A percentile compares a stretch with the other conserved stretches of the same genome.
Evolutionary conservation across 1,284 basidiomycete genomes (phyloP).

Genomic region (Erythrobasidium hasegawianum): DNA sequence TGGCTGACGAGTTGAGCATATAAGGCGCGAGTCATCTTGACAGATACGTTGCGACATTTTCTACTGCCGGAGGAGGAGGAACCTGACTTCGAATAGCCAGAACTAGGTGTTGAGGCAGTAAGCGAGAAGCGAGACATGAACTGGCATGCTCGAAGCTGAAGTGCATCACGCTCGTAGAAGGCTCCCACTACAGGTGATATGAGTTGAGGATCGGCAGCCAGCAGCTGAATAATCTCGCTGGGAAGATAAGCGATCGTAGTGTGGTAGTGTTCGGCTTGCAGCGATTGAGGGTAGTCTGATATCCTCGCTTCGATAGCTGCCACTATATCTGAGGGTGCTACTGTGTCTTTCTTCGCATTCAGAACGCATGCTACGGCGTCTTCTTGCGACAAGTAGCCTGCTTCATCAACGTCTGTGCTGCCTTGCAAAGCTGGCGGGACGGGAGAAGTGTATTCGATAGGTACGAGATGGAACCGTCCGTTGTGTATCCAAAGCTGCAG

Average conservation of each 20-base stretch:
- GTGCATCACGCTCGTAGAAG: slow-evolving; percentile 87
- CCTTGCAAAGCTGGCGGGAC: slow-evolving; percentile 60
- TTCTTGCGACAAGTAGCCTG: slow-evolving; percentile 33
- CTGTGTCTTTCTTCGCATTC: background rate
- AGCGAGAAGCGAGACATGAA: slow-evolving; percentile 77
- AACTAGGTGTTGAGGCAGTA: slow-evolving; percentile 51
- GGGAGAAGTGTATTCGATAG: slow-evolving; percentile 67
- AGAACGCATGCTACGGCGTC: background rate
- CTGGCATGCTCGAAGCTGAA: slow-evolving; percentile 76
- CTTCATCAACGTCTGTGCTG: slow-evolving; percentile 60
- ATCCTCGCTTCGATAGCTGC: slow-evolving; percentile 37
- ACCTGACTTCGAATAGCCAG: background rate
- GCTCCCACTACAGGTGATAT: slow-evolving; percentile 80
- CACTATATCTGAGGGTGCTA: slow-evolving; percentile 34
- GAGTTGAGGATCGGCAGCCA: slow-evolving; percentile 63
- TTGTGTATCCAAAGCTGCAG: slow-evolving; percentile 86
- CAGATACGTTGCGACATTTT: slow-evolving; percentile 52
- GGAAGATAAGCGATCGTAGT: slow-evolving; percentile 75
- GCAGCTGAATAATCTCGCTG: slow-evolving; percentile 66
- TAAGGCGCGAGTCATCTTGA: slow-evolving; percentile 77
- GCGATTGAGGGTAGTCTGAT: slow-evolving; percentile 64
- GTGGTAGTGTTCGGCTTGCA: slow-evolving; percentile 67
- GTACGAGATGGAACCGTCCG: slow-evolving; percentile 78
- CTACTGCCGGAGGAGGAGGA: background rate
- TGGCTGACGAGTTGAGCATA: slow-evolving; percentile 90